Evolutionary conservation across 225 moss, liverwort and hornwort genomes (phyloP).

Genomic region (Polytrichum commune): DNA sequence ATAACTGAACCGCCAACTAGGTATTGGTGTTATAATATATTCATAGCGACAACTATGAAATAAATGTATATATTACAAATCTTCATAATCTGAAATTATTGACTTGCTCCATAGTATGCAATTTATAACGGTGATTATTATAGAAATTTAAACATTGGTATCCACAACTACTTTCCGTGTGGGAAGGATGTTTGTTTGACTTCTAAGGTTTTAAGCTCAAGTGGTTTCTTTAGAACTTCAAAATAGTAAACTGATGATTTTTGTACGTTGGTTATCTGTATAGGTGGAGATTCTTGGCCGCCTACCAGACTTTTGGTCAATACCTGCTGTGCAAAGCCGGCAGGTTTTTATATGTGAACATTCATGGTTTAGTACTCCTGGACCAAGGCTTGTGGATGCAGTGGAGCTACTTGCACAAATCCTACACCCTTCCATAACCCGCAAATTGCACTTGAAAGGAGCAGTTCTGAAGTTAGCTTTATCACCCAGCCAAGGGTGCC

Average conservation of each 20-base stretch:
- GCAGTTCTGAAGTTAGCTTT: constrained; percentile 49
- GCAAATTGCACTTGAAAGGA: constrained; percentile 21
- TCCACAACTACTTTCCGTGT: neutral
- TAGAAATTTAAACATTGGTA: neutral
- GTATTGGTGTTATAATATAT: too few relatives aligned
- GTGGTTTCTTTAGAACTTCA: neutral
- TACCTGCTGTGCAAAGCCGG: constrained; percentile 61
- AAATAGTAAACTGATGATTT: neutral
- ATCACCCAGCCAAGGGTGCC: constrained; percentile 48
- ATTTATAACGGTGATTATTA: neutral
- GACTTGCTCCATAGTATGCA: neutral
- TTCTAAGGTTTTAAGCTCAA: too few relatives aligned
- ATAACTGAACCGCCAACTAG: too few relatives aligned
- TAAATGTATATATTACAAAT: too few relatives aligned
- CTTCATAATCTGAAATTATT: neutral
- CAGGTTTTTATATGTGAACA: constrained; percentile 63
- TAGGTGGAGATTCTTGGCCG: constrained; percentile 61
- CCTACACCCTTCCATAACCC: constrained; percentile 38
- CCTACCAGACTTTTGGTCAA: constrained; percentile 55
- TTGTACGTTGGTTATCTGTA: constrained; percentile 2
- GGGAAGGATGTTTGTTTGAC: neutral
- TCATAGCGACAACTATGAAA: too few relatives aligned
- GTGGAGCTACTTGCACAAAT: constrained; percentile 55
- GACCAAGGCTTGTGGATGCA: constrained; percentile 64
- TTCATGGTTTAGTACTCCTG: constrained; percentile 56